Evolutionary conservation across 768 basidiomycete genomes (phyloP), one percentile per base, ranked within the genome.

Genomic region (Agaricus blazei): DNA sequence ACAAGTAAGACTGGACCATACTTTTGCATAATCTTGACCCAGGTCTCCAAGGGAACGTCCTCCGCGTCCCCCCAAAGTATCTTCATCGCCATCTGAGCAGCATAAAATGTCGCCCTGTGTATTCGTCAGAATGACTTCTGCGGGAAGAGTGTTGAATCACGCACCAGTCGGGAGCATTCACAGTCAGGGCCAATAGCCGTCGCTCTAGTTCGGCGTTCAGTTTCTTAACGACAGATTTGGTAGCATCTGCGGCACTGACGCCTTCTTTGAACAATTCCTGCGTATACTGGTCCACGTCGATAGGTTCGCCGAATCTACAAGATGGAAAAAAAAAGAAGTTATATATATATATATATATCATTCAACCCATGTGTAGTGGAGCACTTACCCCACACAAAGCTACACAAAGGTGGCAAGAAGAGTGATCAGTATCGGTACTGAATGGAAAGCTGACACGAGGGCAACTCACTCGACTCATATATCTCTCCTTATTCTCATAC

Each of bases 121-220:
- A 23, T 23, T 46, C 53, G 34, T 64, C 45, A 50, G 40, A 57
- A 49, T 31, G 23, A 23, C 45, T 9, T 41, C 6, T 12, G 2
- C 7, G 31, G 28, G 43, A 24, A 34, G 48, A 15, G 28, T 8
- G 41, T 42, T 31, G 3, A 23, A 50, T 8, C 11, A 68, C 75
- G 47, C 72, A 85, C 86, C 87, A 87, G 62, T 88, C 83, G 3
- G 75, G 77, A 0, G 84, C 82, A 61, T 88, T 87, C 40, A 87
- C 76, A 0, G 84, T 85, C 67, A 84, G 68, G 45, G 71, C 71
- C 41, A 71, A 60, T 56, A 90, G 58, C 59, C 73, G 72, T 7
- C 68, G 60, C 62, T 83, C 76, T 8, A 87, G 74, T 36, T 70
- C 70, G 5, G 67, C 68, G 47, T 80, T 87, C 34, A 90, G 70